phyloP scores from a whole-genome alignment of 257 asterid species.

The Echites panduratus region DNA sequence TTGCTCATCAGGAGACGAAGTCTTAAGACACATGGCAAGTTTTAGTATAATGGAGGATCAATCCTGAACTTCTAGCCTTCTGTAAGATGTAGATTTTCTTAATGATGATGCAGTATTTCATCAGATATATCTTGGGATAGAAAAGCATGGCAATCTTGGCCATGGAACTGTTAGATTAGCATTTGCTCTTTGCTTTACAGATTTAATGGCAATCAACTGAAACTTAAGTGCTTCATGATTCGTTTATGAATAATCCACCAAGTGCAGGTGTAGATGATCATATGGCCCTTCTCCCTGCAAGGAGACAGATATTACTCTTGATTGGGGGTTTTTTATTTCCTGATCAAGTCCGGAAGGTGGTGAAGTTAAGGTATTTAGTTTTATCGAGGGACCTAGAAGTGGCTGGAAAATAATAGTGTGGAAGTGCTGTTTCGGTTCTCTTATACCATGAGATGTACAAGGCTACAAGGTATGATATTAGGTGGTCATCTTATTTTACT shows the following conservation, averaged over 20 bases:
- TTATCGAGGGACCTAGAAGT: slow-evolving; percentile 11
- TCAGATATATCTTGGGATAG: not conserved
- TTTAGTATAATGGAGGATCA: too few relatives aligned
- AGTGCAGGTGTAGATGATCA: slow-evolving; percentile 4
- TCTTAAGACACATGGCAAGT: too few relatives aligned
- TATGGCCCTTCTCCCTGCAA: slow-evolving; percentile 2
- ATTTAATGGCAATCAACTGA: slow-evolving; percentile 12
- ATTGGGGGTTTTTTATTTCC: slow-evolving; percentile 14
- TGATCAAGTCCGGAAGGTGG: slow-evolving; percentile 15
- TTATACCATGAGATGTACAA: slow-evolving; percentile 17
- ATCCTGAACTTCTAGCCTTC: too few relatives aligned
- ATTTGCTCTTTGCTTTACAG: slow-evolving; percentile 6
- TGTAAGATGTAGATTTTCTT: too few relatives aligned
- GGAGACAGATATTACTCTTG: slow-evolving; percentile 14
- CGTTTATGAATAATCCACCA: slow-evolving; percentile 8
- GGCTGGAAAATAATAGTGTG: slow-evolving; percentile 18
- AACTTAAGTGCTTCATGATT: not conserved
- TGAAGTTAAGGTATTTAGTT: slow-evolving; percentile 14
- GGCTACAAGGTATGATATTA: slow-evolving; percentile 8
- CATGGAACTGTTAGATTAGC: slow-evolving; percentile 13
- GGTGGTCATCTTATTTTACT: slow-evolving; percentile 21
- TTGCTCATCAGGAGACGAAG: too few relatives aligned
- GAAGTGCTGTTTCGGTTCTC: slow-evolving; percentile 17
- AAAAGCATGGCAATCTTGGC: not conserved
- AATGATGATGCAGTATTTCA: slow-evolving; percentile 5